Evolutionary conservation across 306 rosid species (phyloP).

Genomic region (Clitoria ternatea): DNA sequence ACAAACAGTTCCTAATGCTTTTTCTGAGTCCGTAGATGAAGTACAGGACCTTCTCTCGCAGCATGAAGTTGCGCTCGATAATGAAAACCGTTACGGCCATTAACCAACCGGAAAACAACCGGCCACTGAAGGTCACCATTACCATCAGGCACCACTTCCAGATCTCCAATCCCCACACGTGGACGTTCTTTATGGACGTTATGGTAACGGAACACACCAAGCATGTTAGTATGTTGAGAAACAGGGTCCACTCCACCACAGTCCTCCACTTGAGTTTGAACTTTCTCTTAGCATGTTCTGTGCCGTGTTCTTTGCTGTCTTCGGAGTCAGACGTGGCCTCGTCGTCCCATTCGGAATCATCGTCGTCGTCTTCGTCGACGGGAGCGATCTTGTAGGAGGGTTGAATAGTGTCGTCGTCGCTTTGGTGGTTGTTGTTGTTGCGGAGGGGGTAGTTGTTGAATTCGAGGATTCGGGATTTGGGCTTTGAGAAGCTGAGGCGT

Average conservation of each 20-base stretch:
- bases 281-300: slow-evolving; percentile 14
- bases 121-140: slow-evolving; percentile 54
- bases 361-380: slow-evolving; percentile 7
- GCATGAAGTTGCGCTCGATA: slow-evolving; percentile 44
- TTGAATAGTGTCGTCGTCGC: background rate
- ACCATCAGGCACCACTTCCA: slow-evolving; percentile 53
- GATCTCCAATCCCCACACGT: slow-evolving; percentile 28
- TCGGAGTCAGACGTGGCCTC: too few species aligned
- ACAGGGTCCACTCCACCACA: slow-evolving; percentile 37
- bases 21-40: slow-evolving; percentile 48
- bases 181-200: slow-evolving; percentile 19
- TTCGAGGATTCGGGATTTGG: slow-evolving; percentile 45
- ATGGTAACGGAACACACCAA: slow-evolving; percentile 32
- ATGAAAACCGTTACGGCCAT: slow-evolving; percentile 25
- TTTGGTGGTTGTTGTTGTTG: background rate
- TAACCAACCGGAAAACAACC: slow-evolving; percentile 41
- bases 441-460: slow-evolving; percentile 9
- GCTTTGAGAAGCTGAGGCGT: slow-evolving; percentile 49
- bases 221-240: slow-evolving; percentile 38
- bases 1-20: slow-evolving; percentile 44
- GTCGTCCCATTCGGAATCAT: slow-evolving; percentile 14
- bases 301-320: background rate
- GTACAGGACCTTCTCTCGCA: slow-evolving; percentile 44
- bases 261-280: slow-evolving; percentile 39
- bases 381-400: slow-evolving; percentile 24